Evolutionary conservation across 257 asterid species (phyloP).

Genomic region (Scutellaria barbata): DNA sequence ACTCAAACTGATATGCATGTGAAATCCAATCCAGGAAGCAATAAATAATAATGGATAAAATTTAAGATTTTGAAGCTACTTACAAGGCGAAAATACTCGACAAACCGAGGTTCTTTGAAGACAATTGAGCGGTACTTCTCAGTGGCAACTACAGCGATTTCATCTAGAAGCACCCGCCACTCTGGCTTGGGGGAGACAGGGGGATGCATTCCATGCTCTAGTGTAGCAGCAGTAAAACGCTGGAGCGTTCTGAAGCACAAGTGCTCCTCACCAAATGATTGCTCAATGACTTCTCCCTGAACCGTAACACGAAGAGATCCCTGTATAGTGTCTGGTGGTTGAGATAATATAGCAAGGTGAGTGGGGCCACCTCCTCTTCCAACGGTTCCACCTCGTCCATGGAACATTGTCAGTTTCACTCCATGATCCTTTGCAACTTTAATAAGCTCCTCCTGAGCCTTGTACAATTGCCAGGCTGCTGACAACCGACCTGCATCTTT

Average conservation of each 20-base stretch:
- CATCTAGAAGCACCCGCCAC: conserved; percentile 69
- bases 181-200: conserved; percentile 65
- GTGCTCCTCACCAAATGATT: conserved; percentile 69
- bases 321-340: conserved; percentile 64
- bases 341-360: conserved; percentile 72
- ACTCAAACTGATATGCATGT: not conserved
- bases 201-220: conserved; percentile 72
- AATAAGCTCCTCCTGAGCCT: conserved; percentile 75
- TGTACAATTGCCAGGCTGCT: conserved; percentile 70
- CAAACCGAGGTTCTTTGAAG: conserved; percentile 69
- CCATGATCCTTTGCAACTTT: conserved; percentile 61
- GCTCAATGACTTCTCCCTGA: conserved; percentile 78
- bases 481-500: conserved; percentile 73
- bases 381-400: conserved; percentile 75
- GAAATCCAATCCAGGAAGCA: too few relatives aligned
- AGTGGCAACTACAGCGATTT: conserved; percentile 55
- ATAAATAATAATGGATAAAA: not conserved
- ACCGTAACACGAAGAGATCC: conserved; percentile 76
- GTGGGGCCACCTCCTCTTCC: conserved; percentile 82
- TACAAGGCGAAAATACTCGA: conserved; percentile 74
- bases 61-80: conserved; percentile 30
- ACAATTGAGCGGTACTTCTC: conserved; percentile 68
- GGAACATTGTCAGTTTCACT: conserved; percentile 71
- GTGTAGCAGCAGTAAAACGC: conserved; percentile 69
- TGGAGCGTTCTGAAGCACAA: conserved; percentile 69